Percentiles rank a stretch among this genome's conserved stretches.
These are phyloP conservation scores for Pestalotiopsis sp. DNA, from an alignment of 2,329 filamentous ascomycete genomes.

Conservation along the genomic window DNA sequence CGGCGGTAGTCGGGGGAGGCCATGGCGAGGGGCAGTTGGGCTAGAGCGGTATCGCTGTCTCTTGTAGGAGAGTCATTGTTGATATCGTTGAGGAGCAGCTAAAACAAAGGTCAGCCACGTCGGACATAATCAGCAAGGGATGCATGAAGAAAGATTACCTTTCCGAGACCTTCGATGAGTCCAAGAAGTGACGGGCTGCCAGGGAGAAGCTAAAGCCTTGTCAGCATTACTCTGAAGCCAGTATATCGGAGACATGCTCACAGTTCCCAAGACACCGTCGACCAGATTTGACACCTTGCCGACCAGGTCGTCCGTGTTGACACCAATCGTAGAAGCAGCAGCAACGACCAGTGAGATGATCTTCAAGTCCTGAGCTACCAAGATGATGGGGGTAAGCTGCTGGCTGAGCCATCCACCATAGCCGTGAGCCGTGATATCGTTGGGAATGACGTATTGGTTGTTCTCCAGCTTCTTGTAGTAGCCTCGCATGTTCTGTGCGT, in stretches of 20 bases:
- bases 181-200: neutral
- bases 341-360: slow-evolving; percentile 52
- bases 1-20: slow-evolving; percentile 42
- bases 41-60: slow-evolving; percentile 49
- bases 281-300: slow-evolving; percentile 43
- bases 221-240: neutral
- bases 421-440: slow-evolving; percentile 57
- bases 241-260: neutral
- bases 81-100: slow-evolving; percentile 36
- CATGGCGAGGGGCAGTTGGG: slow-evolving; percentile 59
- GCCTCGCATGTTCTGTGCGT: slow-evolving; percentile 55
- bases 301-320: slow-evolving; percentile 29
- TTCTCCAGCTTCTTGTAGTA: slow-evolving; percentile 56
- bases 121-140: neutral
- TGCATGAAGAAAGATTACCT: neutral
- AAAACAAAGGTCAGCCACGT: neutral
- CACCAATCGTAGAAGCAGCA: slow-evolving; percentile 50
- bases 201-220: neutral
- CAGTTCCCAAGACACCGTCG: slow-evolving; percentile 18
- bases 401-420: slow-evolving; percentile 57
- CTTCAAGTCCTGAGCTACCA: slow-evolving; percentile 54
- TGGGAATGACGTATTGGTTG: slow-evolving; percentile 54
- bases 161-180: neutral
- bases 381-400: slow-evolving; percentile 46
- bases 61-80: slow-evolving; percentile 46